These are phyloP conservation scores for Pseudogymnoascus sp. DNA, from an alignment of 2,329 filamentous ascomycete species.

Conservation along the genomic window DNA sequence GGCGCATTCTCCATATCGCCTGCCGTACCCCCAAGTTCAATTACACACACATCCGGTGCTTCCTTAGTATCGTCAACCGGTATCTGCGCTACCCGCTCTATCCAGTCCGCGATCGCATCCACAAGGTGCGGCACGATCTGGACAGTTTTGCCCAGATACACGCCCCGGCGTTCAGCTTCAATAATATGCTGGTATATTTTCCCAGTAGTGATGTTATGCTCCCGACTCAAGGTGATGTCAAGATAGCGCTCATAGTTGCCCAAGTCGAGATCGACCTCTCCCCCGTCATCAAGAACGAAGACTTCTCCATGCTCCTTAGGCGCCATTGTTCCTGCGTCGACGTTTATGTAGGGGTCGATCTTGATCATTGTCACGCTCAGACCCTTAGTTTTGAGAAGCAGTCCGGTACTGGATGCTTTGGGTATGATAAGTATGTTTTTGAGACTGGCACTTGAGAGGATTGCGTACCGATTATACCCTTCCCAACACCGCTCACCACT, in stretches of 20 bases:
- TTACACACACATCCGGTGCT: conserved; percentile 86
- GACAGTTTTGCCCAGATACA: conserved; percentile 86
- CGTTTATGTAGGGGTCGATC: conserved; percentile 67
- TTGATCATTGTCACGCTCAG: conserved; percentile 65
- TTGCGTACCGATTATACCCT: conserved; percentile 57
- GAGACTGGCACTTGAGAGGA: not conserved
- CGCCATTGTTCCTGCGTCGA: conserved; percentile 65
- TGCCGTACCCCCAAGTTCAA: conserved; percentile 54
- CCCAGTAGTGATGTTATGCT: conserved; percentile 95
- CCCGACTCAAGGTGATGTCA: conserved; percentile 68
- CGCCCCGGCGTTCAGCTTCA: conserved; percentile 55
- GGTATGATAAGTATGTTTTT: conserved; percentile 21
- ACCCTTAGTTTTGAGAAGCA: conserved; percentile 72
- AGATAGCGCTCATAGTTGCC: conserved; percentile 78
- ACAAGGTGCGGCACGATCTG: conserved; percentile 92
- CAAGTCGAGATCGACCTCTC: conserved; percentile 66
- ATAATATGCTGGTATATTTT: conserved; percentile 92
- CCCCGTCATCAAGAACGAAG: conserved; percentile 79
- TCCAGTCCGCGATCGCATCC: conserved; percentile 89
- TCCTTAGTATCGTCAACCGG: conserved; percentile 78
- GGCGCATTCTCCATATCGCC: conserved; percentile 82
- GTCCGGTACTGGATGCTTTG: conserved; percentile 59
- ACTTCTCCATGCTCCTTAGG: conserved; percentile 75
- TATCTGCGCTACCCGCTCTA: conserved; percentile 74
- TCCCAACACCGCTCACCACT: conserved; percentile 50